These are phyloP conservation scores for Ustilago sp. DNA, from an alignment of 1,284 basidiomycete genomes.

Conservation along the genomic window DNA sequence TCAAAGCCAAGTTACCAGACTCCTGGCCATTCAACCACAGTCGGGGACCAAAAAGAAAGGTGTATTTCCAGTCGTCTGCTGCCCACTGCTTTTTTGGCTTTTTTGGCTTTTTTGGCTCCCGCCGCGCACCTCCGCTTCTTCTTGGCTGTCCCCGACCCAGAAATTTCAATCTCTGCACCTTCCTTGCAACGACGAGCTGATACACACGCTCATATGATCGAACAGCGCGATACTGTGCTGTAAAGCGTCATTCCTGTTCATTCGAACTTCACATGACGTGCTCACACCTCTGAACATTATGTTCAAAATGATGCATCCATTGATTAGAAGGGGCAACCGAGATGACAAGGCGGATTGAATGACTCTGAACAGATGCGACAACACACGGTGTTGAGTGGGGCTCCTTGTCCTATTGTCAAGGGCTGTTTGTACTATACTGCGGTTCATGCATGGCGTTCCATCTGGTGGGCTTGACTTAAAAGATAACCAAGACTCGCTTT, in stretches of 20 bases:
- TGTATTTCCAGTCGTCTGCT: background rate
- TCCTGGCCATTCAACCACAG: background rate
- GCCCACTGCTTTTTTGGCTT: background rate
- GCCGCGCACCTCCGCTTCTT: constrained; percentile 15
- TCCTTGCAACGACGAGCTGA: background rate
- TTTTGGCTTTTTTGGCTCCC: background rate
- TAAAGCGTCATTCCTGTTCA: background rate
- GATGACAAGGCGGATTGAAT: background rate
- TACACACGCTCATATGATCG: background rate
- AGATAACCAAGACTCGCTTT: too few species aligned
- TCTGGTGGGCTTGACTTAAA: background rate
- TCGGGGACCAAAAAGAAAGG: background rate
- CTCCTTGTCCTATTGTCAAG: background rate
- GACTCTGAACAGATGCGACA: background rate
- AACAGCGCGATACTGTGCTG: background rate
- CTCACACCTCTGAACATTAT: background rate
- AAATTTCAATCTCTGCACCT: background rate
- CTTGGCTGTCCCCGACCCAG: background rate
- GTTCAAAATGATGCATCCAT: background rate
- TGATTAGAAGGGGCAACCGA: background rate
- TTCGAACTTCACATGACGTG: background rate
- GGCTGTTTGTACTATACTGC: background rate
- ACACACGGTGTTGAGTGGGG: background rate
- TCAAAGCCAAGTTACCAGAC: background rate
- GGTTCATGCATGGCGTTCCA: background rate